Evolutionary conservation across 169 alveolate genomes (phyloP).

Genomic region (Plasmodium coatneyi): DNA sequence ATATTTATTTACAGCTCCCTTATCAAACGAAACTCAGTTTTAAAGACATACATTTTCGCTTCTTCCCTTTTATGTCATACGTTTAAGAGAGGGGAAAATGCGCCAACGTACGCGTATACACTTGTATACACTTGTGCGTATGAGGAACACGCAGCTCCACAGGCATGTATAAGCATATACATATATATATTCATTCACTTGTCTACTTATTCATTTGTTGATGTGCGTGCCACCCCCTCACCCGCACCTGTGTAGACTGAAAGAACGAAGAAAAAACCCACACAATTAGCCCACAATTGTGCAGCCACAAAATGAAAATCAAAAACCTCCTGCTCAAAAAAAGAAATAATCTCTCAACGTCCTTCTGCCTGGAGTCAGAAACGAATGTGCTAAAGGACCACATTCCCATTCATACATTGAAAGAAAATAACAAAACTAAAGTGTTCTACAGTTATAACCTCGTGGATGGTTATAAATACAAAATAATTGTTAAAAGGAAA

Average conservation of each 20-base stretch:
- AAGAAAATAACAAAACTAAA: slow-evolving; percentile 38
- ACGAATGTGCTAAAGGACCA: slow-evolving; percentile 32
- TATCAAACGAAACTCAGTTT: background rate
- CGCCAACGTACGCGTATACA: slow-evolving; percentile 3
- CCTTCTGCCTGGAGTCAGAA: slow-evolving; percentile 48
- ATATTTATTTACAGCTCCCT: slow-evolving; percentile 4
- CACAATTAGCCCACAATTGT: background rate
- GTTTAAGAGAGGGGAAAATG: background rate
- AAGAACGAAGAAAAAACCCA: background rate
- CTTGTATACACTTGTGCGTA: background rate
- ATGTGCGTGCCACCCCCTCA: background rate
- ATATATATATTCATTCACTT: background rate
- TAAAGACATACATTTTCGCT: background rate
- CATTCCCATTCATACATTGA: slow-evolving; percentile 36
- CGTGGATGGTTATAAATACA: slow-evolving; percentile 65
- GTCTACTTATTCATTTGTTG: background rate
- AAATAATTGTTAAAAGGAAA: slow-evolving; percentile 36
- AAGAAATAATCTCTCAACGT: slow-evolving; percentile 19
- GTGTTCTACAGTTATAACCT: slow-evolving; percentile 44
- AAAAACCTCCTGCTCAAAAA: slow-evolving; percentile 5
- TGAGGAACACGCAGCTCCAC: background rate
- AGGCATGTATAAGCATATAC: background rate
- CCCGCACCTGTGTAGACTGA: background rate
- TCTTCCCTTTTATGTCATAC: background rate
- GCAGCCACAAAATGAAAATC: slow-evolving; percentile 20